A percentile compares a stretch with the other conserved stretches of the same genome.
These are phyloP conservation scores for Agaricus sinodeliciosus DNA, from an alignment of 768 basidiomycete species.

Conservation along the genomic window DNA sequence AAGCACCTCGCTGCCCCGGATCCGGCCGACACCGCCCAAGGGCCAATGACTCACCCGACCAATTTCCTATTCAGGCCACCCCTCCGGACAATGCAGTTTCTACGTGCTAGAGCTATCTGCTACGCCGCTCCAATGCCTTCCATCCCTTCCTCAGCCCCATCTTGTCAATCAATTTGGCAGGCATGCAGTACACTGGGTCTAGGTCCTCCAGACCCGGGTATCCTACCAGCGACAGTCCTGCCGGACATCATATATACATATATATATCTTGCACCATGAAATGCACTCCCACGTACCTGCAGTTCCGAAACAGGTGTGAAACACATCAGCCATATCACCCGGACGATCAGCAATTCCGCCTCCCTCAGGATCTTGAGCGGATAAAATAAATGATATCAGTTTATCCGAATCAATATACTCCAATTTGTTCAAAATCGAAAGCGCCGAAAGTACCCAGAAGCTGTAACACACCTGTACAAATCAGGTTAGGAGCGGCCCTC, in stretches of 20 bases:
- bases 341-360: constrained; percentile 95
- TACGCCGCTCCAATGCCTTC: constrained; percentile 42
- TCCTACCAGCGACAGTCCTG: constrained; percentile 83
- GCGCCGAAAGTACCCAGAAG: constrained; percentile 89
- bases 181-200: constrained; percentile 98
- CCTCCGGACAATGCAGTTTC: background rate
- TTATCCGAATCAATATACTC: constrained; percentile 85
- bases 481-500: background rate
- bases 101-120: background rate
- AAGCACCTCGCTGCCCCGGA: background rate
- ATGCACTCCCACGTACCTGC: constrained; percentile 45
- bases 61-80: background rate
- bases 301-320: constrained; percentile 90
- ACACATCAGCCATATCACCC: constrained; percentile 94
- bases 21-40: background rate
- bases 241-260: background rate
- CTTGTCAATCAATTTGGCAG: constrained; percentile 61
- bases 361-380: constrained; percentile 81
- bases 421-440: constrained; percentile 78
- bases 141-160: constrained; percentile 66
- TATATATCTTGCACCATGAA: background rate
- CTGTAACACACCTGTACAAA: constrained; percentile 84
- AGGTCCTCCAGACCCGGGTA: constrained; percentile 80
- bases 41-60: background rate
- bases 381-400: constrained; percentile 76